Base-by-base conservation (phyloP, 176 grass and related monocot genomes). In the Zoysia japonica region DNA sequence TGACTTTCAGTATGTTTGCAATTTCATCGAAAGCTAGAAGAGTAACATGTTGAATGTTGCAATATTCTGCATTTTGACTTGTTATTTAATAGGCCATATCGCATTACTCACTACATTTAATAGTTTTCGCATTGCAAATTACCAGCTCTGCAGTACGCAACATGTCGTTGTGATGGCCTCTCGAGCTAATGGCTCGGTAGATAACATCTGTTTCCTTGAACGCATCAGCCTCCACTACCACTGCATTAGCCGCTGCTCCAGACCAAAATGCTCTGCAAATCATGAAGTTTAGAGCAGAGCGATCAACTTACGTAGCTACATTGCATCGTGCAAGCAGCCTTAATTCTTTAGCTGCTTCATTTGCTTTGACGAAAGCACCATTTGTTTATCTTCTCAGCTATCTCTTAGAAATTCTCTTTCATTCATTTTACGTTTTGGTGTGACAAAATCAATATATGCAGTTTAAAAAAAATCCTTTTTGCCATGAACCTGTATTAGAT, bases 121-220 rank as follows among this genome's bases (percentile, higher is more conserved):
- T 49, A 28, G 2, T 49, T 70, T 42, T 15, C 36, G 19, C 56
- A 17, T 79, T 75, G 2, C 10, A 48, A 75, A 75, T 79, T 79
- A 98, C 95, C 68, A 98, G 78, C 72, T 98, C 92, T n/a, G 95
- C 89, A 0, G 92, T 94, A 70, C 90, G 89, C 44, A 98, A 63
- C 92, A 98, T 94, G 80, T 98, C 95, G 14, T 91, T 94, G 62
- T 98, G 95, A 73, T 98, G 95, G 4, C 95, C 95, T 84, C 88
- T 89, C 53, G 92, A 98, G 77, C 92, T 98, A 47, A 98, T 94
- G 38, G 92, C 90, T 60, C 86, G 74, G 82, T 92, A 94, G 68
- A 98, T 92, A 9, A 98, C 95, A 47, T 98, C 95, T 0, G 90
- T 90, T 71, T 98, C 92, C 74, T 98, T 98, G 51, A 98, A 98